Base-by-base conservation (phyloP, 1,284 basidiomycete genomes). In the Kwoniella shivajii region DNA sequence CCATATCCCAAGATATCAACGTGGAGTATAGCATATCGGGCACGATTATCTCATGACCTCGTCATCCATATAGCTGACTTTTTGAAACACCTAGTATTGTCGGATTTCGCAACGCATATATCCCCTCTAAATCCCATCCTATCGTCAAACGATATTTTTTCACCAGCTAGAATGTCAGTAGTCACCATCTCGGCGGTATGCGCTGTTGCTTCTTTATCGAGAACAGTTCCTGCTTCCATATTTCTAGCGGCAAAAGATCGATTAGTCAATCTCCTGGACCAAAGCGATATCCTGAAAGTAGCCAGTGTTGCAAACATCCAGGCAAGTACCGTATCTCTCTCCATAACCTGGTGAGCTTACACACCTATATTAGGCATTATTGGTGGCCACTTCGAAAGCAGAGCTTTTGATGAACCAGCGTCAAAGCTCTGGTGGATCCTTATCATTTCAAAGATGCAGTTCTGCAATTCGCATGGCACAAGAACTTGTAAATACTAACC, bases 111-210 rank as follows among this genome's bases (percentile, higher is more conserved):
- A 10, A 50, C 36, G 16, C 33, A 50, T 20, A 24, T 50, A 13
- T 50, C 48, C n/a, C 48, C 48, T 26, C 24, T 50, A 16, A 50
- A 50, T 27, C 48, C 48, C 24, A 50, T 50, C 24, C 24, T 50
- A 37, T 36, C 39, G 1, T 50, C 48, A 10, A 34, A 50, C 36
- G 48, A 50, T 22, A 27, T 50, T 7, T 50, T 50, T 14, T 37
- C 31, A 1, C 48, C 48, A 11, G 34, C 36, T 18, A 20, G 48
- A 18, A 50, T 50, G 48, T 50, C 48, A n/a, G 48, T 50, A 27
- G 36, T 50, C 3, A 37, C 48, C 33, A 50, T 50, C 31, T 50
- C 48, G 22, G 31, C 48, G 6, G 48, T 50, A 1, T 50, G 48
- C 24, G 48, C 48, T 13, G 38, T 50, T 2, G 34, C 48, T 6